A percentile compares a stretch with the other conserved stretches of the same genome.
These are phyloP conservation scores for Flaveria floridana DNA, from an alignment of 140 eudicot species.

Conservation along the genomic window DNA sequence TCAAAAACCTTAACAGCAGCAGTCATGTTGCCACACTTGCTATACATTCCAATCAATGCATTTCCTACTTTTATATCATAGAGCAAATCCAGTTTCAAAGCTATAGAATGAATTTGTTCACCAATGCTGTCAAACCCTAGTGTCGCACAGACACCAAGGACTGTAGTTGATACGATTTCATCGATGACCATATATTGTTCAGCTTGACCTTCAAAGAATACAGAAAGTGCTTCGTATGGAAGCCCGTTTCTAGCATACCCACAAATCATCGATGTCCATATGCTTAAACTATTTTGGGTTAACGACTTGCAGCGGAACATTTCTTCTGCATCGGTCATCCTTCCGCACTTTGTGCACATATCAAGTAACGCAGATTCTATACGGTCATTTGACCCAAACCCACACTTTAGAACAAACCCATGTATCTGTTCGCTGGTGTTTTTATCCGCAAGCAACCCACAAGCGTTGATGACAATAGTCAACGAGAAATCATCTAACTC, in stretches of 20 bases:
- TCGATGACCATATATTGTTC: constrained; percentile 46
- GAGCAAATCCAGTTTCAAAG: constrained; percentile 49
- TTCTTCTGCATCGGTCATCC: constrained; percentile 75
- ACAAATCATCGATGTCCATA: constrained; percentile 69
- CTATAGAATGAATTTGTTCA: constrained; percentile 63
- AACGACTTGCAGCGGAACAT: constrained; percentile 39
- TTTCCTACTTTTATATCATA: constrained; percentile 57
- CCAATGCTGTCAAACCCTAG: constrained; percentile 69
- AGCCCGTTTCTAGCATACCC: constrained; percentile 74
- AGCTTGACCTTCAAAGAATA: constrained; percentile 45
- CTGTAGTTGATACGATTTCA: constrained; percentile 53
- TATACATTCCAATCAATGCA: constrained; percentile 73
- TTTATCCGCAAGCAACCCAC: constrained; percentile 55
- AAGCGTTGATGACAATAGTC: constrained; percentile 63
- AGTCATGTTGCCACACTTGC: constrained; percentile 69
- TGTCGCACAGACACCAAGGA: constrained; percentile 69
- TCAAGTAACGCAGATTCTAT: constrained; percentile 71
- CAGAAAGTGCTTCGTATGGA: constrained; percentile 59
- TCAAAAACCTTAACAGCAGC: constrained; percentile 55
- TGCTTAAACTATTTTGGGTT: constrained; percentile 35
- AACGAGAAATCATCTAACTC: constrained; percentile 68
- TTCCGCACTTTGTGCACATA: constrained; percentile 83
- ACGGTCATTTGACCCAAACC: constrained; percentile 43
- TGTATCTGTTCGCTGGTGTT: constrained; percentile 67
- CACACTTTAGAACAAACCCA: constrained; percentile 67